A percentile compares a stretch with the other conserved stretches of the same genome.
Conservation (phyloP, 768 basidiomycete species). For the Hydnomerulius pinastri region DNA sequence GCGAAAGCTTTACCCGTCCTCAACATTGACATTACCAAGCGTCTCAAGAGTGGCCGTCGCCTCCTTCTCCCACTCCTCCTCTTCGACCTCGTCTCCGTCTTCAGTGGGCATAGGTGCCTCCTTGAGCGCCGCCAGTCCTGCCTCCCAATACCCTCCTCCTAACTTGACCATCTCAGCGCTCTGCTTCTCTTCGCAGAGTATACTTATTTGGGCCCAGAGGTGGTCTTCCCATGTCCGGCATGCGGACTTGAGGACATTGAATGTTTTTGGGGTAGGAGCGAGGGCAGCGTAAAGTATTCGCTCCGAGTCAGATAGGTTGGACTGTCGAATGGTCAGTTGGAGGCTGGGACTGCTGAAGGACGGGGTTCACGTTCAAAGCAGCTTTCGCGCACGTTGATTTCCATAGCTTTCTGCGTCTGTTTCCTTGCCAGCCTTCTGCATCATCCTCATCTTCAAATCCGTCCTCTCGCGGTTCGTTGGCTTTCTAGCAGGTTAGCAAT, state of each 20-base stretch:
- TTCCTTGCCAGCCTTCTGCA: slow-evolving; percentile 67
- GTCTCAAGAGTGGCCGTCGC: slow-evolving; percentile 57
- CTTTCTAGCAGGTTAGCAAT: slow-evolving; percentile 41
- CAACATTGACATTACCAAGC: slow-evolving; percentile 56
- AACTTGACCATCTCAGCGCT: slow-evolving; percentile 66
- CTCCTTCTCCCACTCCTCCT: slow-evolving; percentile 68
- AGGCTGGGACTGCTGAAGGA: background rate
- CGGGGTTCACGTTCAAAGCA: slow-evolving; percentile 67
- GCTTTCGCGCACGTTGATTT: slow-evolving; percentile 81
- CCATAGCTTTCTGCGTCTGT: slow-evolving; percentile 79
- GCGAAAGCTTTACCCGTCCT: slow-evolving; percentile 57
- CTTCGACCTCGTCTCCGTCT: slow-evolving; percentile 38
- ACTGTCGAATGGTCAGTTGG: slow-evolving; percentile 33
- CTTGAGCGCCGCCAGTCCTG: slow-evolving; percentile 49
- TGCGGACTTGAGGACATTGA: slow-evolving; percentile 63
- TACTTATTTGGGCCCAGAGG: slow-evolving; percentile 86
- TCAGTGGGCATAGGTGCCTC: slow-evolving; percentile 32
- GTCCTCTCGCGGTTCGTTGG: slow-evolving; percentile 51
- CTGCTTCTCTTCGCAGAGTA: slow-evolving; percentile 80
- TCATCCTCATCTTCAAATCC: slow-evolving; percentile 45
- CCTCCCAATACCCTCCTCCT: slow-evolving; percentile 80
- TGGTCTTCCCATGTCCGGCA: slow-evolving; percentile 95
- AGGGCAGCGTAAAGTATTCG: slow-evolving; percentile 89
- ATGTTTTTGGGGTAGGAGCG: slow-evolving; percentile 68
- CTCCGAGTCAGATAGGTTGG: slow-evolving; percentile 66